Evolutionary conservation across 441 rosid genomes (phyloP).

Genomic region (Pelargonium citronellum): DNA sequence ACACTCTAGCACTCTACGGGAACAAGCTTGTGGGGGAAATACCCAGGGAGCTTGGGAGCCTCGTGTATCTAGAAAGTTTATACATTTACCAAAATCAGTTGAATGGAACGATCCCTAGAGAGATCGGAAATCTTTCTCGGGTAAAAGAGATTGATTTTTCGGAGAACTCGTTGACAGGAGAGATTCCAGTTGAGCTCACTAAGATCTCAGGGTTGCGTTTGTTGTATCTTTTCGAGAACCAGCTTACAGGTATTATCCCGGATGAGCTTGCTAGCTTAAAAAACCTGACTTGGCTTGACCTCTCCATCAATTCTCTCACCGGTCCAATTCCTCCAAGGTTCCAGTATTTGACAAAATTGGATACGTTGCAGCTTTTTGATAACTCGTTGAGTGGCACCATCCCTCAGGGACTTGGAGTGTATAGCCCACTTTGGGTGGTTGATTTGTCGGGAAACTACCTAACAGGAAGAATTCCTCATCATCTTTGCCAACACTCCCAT

Average conservation of each 20-base stretch:
- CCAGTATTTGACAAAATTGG: slow-evolving; percentile 56
- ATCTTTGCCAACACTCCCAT: slow-evolving; percentile 55
- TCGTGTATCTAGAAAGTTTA: slow-evolving; percentile 60
- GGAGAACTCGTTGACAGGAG: slow-evolving; percentile 66
- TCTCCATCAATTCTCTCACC: slow-evolving; percentile 69
- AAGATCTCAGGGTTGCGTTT: slow-evolving; percentile 54
- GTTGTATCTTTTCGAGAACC: slow-evolving; percentile 75
- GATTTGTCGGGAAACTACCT: slow-evolving; percentile 70
- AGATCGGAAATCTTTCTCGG: slow-evolving; percentile 66
- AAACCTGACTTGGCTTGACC: slow-evolving; percentile 75
- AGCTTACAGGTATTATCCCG: slow-evolving; percentile 75
- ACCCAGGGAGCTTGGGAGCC: slow-evolving; percentile 69
- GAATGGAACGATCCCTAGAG: slow-evolving; percentile 80
- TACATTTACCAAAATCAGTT: slow-evolving; percentile 73
- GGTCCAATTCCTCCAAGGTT: slow-evolving; percentile 78
- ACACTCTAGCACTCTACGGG: slow-evolving; percentile 65
- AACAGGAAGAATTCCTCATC: slow-evolving; percentile 74
- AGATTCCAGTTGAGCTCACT: slow-evolving; percentile 67
- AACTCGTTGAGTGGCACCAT: slow-evolving; percentile 61
- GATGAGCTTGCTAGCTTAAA: slow-evolving; percentile 57
- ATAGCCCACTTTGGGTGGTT: slow-evolving; percentile 79
- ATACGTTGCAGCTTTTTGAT: slow-evolving; percentile 75
- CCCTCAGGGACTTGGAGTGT: slow-evolving; percentile 64
- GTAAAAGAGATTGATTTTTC: slow-evolving; percentile 79
- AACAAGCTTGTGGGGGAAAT: slow-evolving; percentile 62